A percentile compares a stretch with the other conserved stretches of the same genome.
These are phyloP conservation scores for Themeda triandra DNA, from an alignment of 176 grass and related monocot genomes.

Conservation along the genomic window DNA sequence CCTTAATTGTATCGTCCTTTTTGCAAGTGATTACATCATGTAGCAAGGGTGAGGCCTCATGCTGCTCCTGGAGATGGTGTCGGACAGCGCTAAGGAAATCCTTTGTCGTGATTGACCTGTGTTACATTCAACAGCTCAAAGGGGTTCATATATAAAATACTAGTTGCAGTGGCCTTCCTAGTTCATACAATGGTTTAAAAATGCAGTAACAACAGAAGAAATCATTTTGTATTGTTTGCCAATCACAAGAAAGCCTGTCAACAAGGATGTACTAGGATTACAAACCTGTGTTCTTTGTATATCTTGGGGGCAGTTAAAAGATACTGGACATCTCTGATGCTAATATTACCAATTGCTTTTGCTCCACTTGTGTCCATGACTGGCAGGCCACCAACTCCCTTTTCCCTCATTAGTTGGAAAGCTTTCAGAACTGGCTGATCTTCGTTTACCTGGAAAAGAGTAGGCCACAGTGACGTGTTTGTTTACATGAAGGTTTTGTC, in stretches of 20 bases:
- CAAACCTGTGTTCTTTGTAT: slow-evolving; percentile 92
- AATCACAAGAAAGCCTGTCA: neutral
- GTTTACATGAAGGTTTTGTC: neutral
- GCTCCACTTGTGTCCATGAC: slow-evolving; percentile 74
- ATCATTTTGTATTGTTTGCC: neutral
- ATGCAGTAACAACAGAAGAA: neutral
- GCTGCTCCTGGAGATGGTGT: slow-evolving; percentile 66
- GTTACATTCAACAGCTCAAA: slow-evolving; percentile 1
- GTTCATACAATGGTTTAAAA: neutral
- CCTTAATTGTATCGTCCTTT: slow-evolving; percentile 54
- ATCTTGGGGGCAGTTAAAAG: slow-evolving; percentile 91
- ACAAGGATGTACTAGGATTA: neutral
- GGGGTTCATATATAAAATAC: neutral
- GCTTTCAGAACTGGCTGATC: slow-evolving; percentile 92
- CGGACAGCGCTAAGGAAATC: slow-evolving; percentile 72
- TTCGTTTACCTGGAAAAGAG: slow-evolving; percentile 66
- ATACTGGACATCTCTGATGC: slow-evolving; percentile 98
- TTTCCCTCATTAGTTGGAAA: slow-evolving; percentile 88
- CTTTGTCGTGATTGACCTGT: slow-evolving; percentile 79
- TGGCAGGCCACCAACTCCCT: slow-evolving; percentile 83
- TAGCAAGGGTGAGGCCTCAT: slow-evolving; percentile 57
- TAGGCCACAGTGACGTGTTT: neutral
- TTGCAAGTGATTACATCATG: slow-evolving; percentile 62
- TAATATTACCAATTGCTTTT: slow-evolving; percentile 81
- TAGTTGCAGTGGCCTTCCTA: neutral